phyloP scores from a whole-genome alignment of 805 yeast genomes.

The Myxozyma neglecta region DNA sequence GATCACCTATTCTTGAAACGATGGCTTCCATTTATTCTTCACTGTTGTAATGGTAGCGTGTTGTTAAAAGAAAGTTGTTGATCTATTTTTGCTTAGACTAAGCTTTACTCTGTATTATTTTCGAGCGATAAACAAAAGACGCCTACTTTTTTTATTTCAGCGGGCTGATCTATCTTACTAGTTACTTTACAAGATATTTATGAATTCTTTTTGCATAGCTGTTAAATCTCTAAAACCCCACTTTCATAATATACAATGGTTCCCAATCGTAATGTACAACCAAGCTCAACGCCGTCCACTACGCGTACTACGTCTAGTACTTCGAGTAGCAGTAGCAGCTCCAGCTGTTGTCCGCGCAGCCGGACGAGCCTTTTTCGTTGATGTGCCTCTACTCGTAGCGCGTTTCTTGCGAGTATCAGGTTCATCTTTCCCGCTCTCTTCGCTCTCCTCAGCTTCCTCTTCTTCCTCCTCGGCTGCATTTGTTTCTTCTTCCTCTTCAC shows the following conservation, averaged over 20 bases:
- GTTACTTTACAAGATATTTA: no score
- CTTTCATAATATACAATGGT: not conserved
- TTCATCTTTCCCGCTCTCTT: constrained; percentile 24
- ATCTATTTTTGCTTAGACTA: not conserved
- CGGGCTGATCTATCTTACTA: no score
- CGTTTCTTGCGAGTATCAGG: constrained; percentile 2
- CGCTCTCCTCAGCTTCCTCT: constrained; percentile 15
- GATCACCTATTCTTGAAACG: not conserved
- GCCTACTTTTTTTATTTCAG: not conserved
- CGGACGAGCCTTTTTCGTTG: constrained; percentile 1
- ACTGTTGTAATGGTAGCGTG: not conserved
- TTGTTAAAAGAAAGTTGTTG: not conserved
- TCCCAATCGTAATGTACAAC: not conserved
- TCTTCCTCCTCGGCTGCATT: constrained; percentile 9
- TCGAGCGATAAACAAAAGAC: constrained; percentile 6
- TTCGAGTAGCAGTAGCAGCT: constrained; percentile 1
- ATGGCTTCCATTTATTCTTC: not conserved
- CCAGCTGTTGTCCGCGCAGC: constrained; percentile 9
- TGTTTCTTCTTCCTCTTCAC: constrained; percentile 23
- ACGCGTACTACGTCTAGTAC: constrained; percentile 18
- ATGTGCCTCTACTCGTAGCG: not conserved
- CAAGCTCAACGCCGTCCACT: not conserved
- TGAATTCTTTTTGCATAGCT: not conserved
- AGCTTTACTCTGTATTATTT: not conserved
- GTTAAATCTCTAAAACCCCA: not conserved